Percentiles rank a stretch among this genome's conserved stretches.
Conservation (phyloP, 257 asterid genomes). For the Penstemon newberryi region DNA sequence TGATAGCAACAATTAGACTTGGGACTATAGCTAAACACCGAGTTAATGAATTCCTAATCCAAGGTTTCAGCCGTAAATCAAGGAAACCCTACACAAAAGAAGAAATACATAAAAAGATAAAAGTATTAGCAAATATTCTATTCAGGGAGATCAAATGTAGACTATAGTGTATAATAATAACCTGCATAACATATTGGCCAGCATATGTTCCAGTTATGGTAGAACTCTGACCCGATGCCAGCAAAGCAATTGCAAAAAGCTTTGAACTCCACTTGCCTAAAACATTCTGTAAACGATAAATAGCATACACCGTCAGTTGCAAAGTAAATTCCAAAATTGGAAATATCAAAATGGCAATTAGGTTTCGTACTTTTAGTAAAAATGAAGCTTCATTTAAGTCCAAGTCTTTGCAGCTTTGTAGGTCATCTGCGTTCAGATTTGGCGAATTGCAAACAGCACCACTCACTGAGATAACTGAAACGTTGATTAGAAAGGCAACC, state of each 20-base stretch:
- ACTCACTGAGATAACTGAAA: slow-evolving; percentile 88
- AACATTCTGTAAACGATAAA: slow-evolving; percentile 52
- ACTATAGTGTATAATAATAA: slow-evolving; percentile 17
- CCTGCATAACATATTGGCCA: slow-evolving; percentile 99
- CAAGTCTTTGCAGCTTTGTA: slow-evolving; percentile 71
- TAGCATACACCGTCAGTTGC: background rate
- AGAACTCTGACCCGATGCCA: slow-evolving; percentile 97
- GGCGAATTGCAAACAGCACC: slow-evolving; percentile 89
- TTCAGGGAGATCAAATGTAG: background rate
- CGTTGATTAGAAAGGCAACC: slow-evolving; percentile 87
- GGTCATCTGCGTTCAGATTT: slow-evolving; percentile 47
- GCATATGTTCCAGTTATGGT: slow-evolving; percentile 98
- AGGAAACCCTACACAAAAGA: slow-evolving; percentile 73
- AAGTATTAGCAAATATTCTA: background rate
- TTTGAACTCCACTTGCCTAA: slow-evolving; percentile 95
- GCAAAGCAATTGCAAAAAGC: slow-evolving; percentile 89
- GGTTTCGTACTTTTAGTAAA: slow-evolving; percentile 59
- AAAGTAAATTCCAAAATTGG: background rate
- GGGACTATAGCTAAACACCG: slow-evolving; percentile 92
- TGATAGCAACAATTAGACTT: slow-evolving; percentile 76
- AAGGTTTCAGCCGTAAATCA: slow-evolving; percentile 81
- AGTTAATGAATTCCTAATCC: slow-evolving; percentile 84
- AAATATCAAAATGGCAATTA: background rate
- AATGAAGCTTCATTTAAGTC: slow-evolving; percentile 91
- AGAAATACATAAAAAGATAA: background rate